Evolutionary conservation across 371 early-diverging fungal species (phyloP), one percentile per base, ranked within the genome.

Genomic region (Rhizopus sp.): DNA sequence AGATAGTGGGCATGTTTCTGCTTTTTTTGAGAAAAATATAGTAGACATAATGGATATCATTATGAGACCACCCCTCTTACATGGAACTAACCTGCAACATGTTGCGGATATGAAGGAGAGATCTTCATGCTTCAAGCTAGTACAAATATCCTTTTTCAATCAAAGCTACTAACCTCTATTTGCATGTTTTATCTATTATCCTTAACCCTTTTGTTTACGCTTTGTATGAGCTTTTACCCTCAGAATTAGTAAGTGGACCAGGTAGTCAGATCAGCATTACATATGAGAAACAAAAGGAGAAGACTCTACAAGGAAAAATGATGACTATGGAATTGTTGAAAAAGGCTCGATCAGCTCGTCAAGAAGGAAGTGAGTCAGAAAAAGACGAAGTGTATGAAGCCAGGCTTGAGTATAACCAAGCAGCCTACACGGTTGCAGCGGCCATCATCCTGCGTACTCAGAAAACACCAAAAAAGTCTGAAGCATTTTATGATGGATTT

Each of bases 391-490:
- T 44, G 13, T 33, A 34, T 5, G 16, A 45, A 17, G 44, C 56
- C 3, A 46, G 62, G 12, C 53, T 75, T 4, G 47, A 49, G 7
- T 87, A 64, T 48, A 83, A 85, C 50, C 86, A 83, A 35, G 72
- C 83, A 9, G 87, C 88, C 0, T 88, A 82, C 58, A 87, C 83
- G 59, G 81, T 86, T 0, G 54, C 80, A 5, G 72, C 82, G 0
- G 76, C 88, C 5, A 82, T 77, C 4, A 71, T 87, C 4, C 35
- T 86, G 15, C 75, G 81, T 31, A 84, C 87, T 0, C 84, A 81
- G 53, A 68, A 62, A 60, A 49, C 15, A 46, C 46, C 46, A 46
- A 46, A 46, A 23, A 46, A 46, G 23, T 46, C 46, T 8, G 59
- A 73, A 55, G 71, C 65, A 5, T 77, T 81, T 47, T 84, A 64